Evolutionary conservation across 306 rosid species (phyloP), one percentile per base, ranked within the genome.

Genomic region (Quercus engelmannii): DNA sequence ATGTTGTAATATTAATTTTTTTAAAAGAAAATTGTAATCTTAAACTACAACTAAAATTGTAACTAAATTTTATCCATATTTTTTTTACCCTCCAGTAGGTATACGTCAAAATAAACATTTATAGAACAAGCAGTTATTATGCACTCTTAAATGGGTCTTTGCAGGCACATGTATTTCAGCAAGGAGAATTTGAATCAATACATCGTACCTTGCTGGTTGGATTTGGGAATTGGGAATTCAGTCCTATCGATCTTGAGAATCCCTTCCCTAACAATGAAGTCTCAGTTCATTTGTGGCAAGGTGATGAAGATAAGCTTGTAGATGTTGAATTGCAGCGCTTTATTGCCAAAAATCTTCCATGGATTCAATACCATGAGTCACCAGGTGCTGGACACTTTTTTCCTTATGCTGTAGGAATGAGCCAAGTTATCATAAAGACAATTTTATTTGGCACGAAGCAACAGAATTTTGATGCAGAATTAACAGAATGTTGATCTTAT

Each of bases 331-430:
- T 87, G 55, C 91, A 84, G 68, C 88, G 89, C 19, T 85, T 82
- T 38, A 83, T 92, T 64, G 87, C 30, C 5, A 65, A 75, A 57
- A 85, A 87, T 2, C 89, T 88, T 85, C 86, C 97, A 6, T 87
- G 94, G 97, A 85, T 92, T 81, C 86, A 80, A 11, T 92, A 88
- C 83, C 97, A 88, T 83, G 97, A 90, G 86, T n/a, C 90, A 55
- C 59, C 81, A 9, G 92, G 90, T 57, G 88, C 87, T 56, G 94
- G 97, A 26, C 97, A 92, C 79, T 9, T 88, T 59, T 85, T 90
- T 79, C 83, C 85, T 5, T 7, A 1, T 49, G 21, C 69, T 1
- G 69, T 81, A 55, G 84, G 74, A 35, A 55, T 71, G 65, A 81
- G 79, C 72, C 87, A 84, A 19, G 70, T 67, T n/a, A 79, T 88